These are phyloP conservation scores for Sclerotinia borealis DNA, from an alignment of 2,329 filamentous ascomycete genomes.

Conservation along the genomic window DNA sequence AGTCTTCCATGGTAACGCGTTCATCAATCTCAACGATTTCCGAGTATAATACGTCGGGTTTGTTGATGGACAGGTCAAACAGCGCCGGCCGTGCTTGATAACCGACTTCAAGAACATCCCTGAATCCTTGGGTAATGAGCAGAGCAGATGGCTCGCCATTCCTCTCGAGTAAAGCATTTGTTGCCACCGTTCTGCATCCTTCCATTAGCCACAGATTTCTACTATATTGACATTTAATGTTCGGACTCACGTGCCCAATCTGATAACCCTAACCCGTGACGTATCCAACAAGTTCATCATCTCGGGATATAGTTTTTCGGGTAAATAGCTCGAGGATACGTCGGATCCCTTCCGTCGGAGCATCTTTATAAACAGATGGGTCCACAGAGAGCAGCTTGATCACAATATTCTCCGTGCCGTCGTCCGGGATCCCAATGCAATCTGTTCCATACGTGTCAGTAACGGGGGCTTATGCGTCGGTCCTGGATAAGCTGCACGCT, in stretches of 20 bases:
- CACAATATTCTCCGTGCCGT: slow-evolving; percentile 51
- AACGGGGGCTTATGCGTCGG: too few species aligned
- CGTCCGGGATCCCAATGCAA: slow-evolving; percentile 42
- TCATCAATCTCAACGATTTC: slow-evolving; percentile 66
- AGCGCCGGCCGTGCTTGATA: slow-evolving; percentile 67
- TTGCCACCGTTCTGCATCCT: background rate
- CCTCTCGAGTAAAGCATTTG: slow-evolving; percentile 63
- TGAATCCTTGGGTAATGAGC: slow-evolving; percentile 66
- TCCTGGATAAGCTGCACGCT: background rate
- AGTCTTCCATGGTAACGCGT: slow-evolving; percentile 66
- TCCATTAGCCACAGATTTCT: slow-evolving; percentile 55
- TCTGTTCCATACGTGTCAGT: too few species aligned
- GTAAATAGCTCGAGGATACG: slow-evolving; percentile 55
- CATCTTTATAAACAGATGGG: slow-evolving; percentile 62
- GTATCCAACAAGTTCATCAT: slow-evolving; percentile 56
- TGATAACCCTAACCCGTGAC: slow-evolving; percentile 57
- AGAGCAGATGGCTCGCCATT: slow-evolving; percentile 68
- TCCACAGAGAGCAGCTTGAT: slow-evolving; percentile 73
- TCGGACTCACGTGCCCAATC: slow-evolving; percentile 55
- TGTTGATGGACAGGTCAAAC: slow-evolving; percentile 63
- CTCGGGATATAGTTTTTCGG: slow-evolving; percentile 52
- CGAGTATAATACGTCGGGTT: slow-evolving; percentile 62
- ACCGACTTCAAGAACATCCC: slow-evolving; percentile 66
- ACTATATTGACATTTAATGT: background rate
- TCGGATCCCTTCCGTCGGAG: slow-evolving; percentile 60